Conservation (phyloP, 371 early-diverging fungal species). For the Syncephalastrum racemosum region DNA sequence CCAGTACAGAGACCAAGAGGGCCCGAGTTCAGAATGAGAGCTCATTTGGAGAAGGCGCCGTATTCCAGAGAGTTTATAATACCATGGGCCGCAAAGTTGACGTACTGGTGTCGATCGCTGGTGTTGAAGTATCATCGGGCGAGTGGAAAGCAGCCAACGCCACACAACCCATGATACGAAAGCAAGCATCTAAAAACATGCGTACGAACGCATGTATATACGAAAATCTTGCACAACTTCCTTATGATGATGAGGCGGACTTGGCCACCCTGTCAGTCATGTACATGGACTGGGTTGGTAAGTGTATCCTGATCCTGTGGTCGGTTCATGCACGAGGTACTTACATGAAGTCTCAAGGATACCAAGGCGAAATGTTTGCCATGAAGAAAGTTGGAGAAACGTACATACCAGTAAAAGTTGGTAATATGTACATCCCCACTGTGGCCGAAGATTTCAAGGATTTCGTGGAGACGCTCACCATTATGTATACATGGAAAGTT, state of each 20-base stretch:
- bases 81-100: constrained; percentile 3
- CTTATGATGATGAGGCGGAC: neutral
- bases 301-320: neutral
- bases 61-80: neutral
- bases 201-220: neutral
- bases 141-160: constrained; percentile 1
- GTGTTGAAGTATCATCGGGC: neutral
- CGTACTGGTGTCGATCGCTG: neutral
- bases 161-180: neutral
- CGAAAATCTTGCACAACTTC: neutral
- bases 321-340: neutral
- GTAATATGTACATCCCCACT: neutral
- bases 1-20: neutral
- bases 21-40: neutral
- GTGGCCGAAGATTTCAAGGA: neutral
- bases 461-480: neutral
- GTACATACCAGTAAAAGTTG: neutral
- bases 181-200: neutral
- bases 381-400: neutral
- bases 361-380: neutral
- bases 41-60: neutral
- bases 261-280: neutral
- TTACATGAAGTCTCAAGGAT: neutral
- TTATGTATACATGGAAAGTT: constrained; percentile 6
- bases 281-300: constrained; percentile 7